Evolutionary conservation across 768 basidiomycete species (phyloP), one percentile per base, ranked within the genome.

Genomic region (Pleurotus djamor): DNA sequence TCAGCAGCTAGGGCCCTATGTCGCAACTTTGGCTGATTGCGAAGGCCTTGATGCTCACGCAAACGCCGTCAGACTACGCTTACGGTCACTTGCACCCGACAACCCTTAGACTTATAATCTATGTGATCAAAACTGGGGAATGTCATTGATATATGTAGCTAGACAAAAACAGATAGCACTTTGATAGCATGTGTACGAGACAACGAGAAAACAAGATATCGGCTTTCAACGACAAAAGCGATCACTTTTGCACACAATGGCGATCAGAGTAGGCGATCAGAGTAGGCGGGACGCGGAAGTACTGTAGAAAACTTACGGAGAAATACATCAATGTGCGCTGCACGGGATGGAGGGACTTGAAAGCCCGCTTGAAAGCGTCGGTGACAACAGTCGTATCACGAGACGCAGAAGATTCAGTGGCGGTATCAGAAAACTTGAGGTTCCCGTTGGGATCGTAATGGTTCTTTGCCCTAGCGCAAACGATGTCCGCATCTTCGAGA

Each of bases 41-140:
- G 97, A 99, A 76, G 95, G 94, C 8, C 74, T 99, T 12, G 87
- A 92, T 64, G 97, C 94, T 32, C 97, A 99, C 72, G 96, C 94
- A 14, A 96, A 96, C 68, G 96, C 96, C 37, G 96, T 99, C 32
- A 86, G 94, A 58, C 86, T 97, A 60, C 88, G 95, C 41, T 76
- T 97, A 59, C 63, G 66, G 9, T 49, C 58, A 48, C 41, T 43
- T n/a, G n/a, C 41, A 10, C 41, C 9, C 4, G n/a, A 10, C n/a
- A n/a, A 43, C 4, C n/a, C 21, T 28, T 28, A 28, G 21, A 28
- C 2, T 3, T 1, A 28, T 28, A 28, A 28, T 1, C 21, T 28
- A 28, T 28, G 21, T 28, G 3, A 28, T 28, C 21, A 28, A 28
- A 28, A 28, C 21, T 28, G 21, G 21, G 21, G 3, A 28, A 28